A percentile compares a stretch with the other conserved stretches of the same genome.
These are phyloP conservation scores for Chimonanthus salicifolius DNA, from an alignment of 164 flowering plant genomes.

Conservation along the genomic window DNA sequence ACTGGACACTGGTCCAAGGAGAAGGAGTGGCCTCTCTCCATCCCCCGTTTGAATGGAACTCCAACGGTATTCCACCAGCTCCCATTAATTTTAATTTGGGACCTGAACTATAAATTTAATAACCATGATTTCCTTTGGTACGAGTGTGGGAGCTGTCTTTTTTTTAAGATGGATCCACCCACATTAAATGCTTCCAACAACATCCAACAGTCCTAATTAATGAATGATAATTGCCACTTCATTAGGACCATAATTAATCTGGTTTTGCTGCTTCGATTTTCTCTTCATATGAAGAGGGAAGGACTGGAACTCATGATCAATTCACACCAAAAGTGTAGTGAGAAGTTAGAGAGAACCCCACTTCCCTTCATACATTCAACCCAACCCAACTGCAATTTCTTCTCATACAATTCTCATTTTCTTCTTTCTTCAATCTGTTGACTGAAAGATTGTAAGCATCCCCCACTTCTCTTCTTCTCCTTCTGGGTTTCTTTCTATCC, in stretches of 20 bases:
- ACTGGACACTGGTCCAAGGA: too few species aligned
- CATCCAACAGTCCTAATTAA: not conserved
- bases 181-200: slow-evolving; percentile 1
- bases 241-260: too few species aligned
- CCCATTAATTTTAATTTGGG: not conserved
- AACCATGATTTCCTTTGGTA: not conserved
- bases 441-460: not conserved
- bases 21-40: too few species aligned
- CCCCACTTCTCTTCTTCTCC: not conserved
- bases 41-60: not conserved
- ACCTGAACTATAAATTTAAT: not conserved
- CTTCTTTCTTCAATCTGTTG: not conserved
- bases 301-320: not conserved
- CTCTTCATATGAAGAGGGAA: not conserved
- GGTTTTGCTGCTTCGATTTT: too few species aligned
- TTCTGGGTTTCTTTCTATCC: not conserved
- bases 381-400: not conserved
- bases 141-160: not conserved
- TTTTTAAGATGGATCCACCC: not conserved
- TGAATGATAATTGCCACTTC: not conserved
- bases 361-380: not conserved
- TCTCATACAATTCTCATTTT: not conserved
- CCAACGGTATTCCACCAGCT: not conserved
- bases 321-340: not conserved
- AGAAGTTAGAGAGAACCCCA: not conserved